phyloP scores from a whole-genome alignment of 495 filamentous ascomycete species.

The Tuber aestivum region DNA sequence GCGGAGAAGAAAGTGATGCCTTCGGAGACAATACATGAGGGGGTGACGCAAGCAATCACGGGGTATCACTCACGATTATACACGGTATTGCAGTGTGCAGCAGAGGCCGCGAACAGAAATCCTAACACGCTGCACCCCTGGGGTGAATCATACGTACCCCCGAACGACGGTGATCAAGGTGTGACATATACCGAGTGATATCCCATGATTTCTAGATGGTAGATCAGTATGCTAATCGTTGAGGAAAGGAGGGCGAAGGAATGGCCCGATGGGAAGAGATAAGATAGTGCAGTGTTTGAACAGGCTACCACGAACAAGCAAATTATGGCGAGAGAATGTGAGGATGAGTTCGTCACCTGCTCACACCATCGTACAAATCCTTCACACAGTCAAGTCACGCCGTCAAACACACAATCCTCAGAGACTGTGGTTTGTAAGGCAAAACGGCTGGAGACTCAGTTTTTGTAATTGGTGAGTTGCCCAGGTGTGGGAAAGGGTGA shows the following conservation, averaged over 20 bases:
- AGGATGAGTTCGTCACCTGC: neutral
- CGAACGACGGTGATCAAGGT: neutral
- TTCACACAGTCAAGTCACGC: too few relatives aligned
- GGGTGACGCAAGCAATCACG: too few relatives aligned
- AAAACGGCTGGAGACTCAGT: too few relatives aligned
- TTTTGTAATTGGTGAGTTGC: neutral
- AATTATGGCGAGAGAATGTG: neutral
- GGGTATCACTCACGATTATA: too few relatives aligned
- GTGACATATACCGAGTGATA: constrained; percentile 1
- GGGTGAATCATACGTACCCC: neutral
- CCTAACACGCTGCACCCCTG: too few relatives aligned
- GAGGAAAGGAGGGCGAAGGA: neutral
- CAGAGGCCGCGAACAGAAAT: too few relatives aligned
- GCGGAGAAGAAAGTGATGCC: too few relatives aligned
- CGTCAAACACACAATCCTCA: neutral
- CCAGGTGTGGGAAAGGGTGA: neutral
- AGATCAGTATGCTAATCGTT: neutral
- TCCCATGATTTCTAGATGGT: neutral
- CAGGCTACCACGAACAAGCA: neutral
- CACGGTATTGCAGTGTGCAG: too few relatives aligned
- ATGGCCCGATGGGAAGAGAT: neutral
- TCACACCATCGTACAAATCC: neutral
- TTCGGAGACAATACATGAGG: too few relatives aligned
- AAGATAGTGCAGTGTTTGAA: neutral
- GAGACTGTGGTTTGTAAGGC: neutral